Evolutionary conservation across 2,329 filamentous ascomycete genomes (phyloP), one percentile per base, ranked within the genome.

Genomic region (Ambrosiella xylebori): DNA sequence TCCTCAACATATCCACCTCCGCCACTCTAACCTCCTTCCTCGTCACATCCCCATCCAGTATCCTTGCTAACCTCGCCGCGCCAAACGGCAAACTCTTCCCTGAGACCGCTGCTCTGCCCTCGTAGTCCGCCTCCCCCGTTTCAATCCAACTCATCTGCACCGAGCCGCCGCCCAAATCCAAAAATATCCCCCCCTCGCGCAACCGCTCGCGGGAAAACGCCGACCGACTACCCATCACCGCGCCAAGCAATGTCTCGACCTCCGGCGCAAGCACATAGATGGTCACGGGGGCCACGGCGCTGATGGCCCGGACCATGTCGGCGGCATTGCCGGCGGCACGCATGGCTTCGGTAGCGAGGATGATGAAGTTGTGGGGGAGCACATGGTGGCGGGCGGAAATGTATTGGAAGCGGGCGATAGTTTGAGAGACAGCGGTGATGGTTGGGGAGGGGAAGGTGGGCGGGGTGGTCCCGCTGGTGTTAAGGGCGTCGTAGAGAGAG

Each of bases 331-430:
- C 69, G 5, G 90, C 88, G 27, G 82, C 86, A 50, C 90, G 81
- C 67, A 90, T 93, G 3, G 90, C 90, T 69, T 95, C 90, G 0
- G 90, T 96, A 17, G 89, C 90, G 47, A 96, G 79, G 8, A 95
- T 79, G 17, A 79, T 78, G 61, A 91, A 79, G 62, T 89, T 82
- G 39, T 69, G 64, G 0, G 74, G 66, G 0, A 80, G 80, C 0
- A 95, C 87, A 15, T 75, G 74, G 65, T 87, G 88, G 59, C 83
- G 78, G 57, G 75, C 66, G 60, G 88, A 91, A 56, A 86, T 84
- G 35, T 73, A 73, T 61, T 80, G 80, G 73, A 95, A 95, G 36
- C 81, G 80, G 19, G 78, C 71, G 9, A 95, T 71, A 1, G 81
- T 80, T 38, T 76, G 70, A 4, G 86, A 71, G 9, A 95, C 86